Evolutionary conservation across 2,329 filamentous ascomycete species (phyloP).

Genomic region (Coleophoma eucalyptorum): DNA sequence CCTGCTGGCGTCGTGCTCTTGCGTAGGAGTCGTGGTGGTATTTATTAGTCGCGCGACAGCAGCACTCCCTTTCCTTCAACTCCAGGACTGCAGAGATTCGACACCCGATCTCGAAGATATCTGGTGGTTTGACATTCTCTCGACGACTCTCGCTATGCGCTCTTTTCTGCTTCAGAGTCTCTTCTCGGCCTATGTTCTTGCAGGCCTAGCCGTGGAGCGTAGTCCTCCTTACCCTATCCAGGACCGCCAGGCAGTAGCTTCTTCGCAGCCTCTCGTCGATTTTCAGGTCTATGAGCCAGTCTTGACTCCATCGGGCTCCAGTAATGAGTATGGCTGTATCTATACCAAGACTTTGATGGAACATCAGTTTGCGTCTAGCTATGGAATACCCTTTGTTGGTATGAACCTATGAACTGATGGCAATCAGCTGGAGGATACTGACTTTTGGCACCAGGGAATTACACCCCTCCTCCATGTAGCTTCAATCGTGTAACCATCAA

Average conservation of each 20-base stretch:
- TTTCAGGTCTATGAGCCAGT: not conserved
- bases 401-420: constrained; percentile 20
- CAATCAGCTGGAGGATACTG: not conserved
- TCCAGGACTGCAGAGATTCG: not conserved
- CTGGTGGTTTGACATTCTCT: not conserved
- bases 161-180: not conserved
- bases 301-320: not conserved
- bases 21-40: not conserved
- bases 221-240: not conserved
- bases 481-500: constrained; percentile 74
- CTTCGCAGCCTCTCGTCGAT: not conserved
- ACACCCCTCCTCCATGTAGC: constrained; percentile 59
- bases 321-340: not conserved
- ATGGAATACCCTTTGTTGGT: constrained; percentile 67
- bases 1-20: not conserved
- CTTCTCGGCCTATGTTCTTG: not conserved
- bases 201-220: not conserved
- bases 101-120: too few species aligned
- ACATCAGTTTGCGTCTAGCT: constrained; percentile 66
- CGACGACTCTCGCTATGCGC: not conserved
- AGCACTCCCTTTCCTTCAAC: not conserved
- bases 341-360: constrained; percentile 47
- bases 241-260: not conserved
- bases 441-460: constrained; percentile 40
- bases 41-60: not conserved